phyloP scores from a whole-genome alignment of 2,329 filamentous ascomycete genomes.

The Penicillium sp. region DNA sequence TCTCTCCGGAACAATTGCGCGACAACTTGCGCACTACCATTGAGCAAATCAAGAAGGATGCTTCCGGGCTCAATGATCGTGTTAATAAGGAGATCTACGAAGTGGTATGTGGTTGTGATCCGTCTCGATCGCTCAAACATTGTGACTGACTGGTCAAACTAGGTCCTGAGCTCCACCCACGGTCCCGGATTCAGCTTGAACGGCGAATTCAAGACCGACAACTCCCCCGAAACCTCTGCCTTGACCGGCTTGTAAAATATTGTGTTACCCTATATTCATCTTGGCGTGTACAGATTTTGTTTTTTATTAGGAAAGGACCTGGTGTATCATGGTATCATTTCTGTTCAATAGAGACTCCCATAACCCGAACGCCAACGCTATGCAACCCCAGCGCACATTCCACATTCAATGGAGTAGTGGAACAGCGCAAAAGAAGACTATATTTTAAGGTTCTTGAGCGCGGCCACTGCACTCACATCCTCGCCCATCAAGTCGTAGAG shows the following conservation, averaged over 20 bases:
- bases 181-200: constrained; percentile 85
- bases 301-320: constrained; percentile 46
- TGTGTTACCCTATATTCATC: constrained; percentile 48
- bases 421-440: constrained; percentile 23
- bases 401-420: constrained; percentile 5
- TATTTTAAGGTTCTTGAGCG: constrained; percentile 53
- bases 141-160: background rate
- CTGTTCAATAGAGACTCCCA: constrained; percentile 29
- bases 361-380: constrained; percentile 52
- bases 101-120: constrained; percentile 54
- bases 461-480: constrained; percentile 61
- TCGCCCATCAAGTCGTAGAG: constrained; percentile 67
- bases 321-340: constrained; percentile 49
- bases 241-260: constrained; percentile 48
- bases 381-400: constrained; percentile 28
- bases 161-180: constrained; percentile 83
- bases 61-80: constrained; percentile 64
- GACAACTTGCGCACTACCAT: constrained; percentile 82
- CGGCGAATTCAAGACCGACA: constrained; percentile 70
- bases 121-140: background rate
- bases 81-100: constrained; percentile 74
- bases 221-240: constrained; percentile 59
- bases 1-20: constrained; percentile 83
- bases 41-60: constrained; percentile 75
- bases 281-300: constrained; percentile 48